These are phyloP conservation scores for Mycena indigotica DNA, from an alignment of 768 basidiomycete genomes.

Conservation along the genomic window DNA sequence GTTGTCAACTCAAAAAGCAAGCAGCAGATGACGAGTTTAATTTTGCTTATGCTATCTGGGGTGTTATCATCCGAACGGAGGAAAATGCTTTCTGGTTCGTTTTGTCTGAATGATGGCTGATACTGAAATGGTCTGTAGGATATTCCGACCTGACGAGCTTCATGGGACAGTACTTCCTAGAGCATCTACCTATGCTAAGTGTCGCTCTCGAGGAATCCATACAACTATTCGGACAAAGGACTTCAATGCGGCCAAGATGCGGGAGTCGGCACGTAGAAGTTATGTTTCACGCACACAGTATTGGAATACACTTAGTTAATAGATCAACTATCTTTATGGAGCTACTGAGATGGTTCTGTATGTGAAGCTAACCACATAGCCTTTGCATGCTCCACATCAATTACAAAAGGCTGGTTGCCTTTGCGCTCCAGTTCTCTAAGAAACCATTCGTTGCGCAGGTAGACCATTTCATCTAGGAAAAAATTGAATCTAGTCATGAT, in stretches of 20 bases:
- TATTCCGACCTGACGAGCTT: not conserved
- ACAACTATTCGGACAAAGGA: not conserved
- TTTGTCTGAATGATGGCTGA: not conserved
- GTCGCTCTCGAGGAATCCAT: not conserved
- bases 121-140: not conserved
- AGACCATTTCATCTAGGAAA: slow-evolving; percentile 2
- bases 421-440: not conserved
- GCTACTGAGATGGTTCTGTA: too few relatives aligned
- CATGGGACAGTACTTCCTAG: not conserved
- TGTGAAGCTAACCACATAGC: too few relatives aligned
- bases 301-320: too few relatives aligned
- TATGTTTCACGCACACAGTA: not conserved
- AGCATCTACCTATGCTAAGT: not conserved
- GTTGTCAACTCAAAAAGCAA: not conserved
- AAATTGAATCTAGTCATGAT: not conserved
- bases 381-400: not conserved
- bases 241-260: not conserved
- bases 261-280: not conserved
- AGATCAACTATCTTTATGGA: too few relatives aligned
- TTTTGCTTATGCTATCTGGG: not conserved
- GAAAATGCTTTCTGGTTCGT: not conserved
- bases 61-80: not conserved
- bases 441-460: not conserved
- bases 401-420: not conserved
- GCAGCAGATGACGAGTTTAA: not conserved